A percentile compares a stretch with the other conserved stretches of the same genome.
Evolutionary conservation across 495 filamentous ascomycete species (phyloP).

Genomic region (Chaetomidium leptoderma): DNA sequence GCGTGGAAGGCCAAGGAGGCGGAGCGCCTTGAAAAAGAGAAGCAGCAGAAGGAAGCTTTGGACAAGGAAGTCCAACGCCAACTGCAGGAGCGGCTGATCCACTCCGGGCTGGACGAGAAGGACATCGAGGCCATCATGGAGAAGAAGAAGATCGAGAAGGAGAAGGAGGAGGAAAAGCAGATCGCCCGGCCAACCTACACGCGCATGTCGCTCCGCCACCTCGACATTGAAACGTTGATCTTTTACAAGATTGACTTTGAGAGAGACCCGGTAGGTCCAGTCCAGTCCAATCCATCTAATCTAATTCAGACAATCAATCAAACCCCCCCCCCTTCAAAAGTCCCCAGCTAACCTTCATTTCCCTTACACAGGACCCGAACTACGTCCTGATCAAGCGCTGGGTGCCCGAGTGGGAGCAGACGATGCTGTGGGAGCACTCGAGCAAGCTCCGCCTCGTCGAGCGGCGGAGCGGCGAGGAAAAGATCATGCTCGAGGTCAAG

Average conservation of each 20-base stretch:
- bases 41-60: constrained; percentile 43
- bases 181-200: constrained; percentile 49
- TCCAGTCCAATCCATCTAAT: not conserved
- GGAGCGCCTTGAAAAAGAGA: constrained; percentile 44
- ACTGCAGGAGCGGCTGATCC: constrained; percentile 47
- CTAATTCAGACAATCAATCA: not conserved
- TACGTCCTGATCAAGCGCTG: constrained; percentile 74
- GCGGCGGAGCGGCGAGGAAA: constrained; percentile 29
- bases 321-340: not conserved
- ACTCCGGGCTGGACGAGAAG: constrained; percentile 49
- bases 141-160: constrained; percentile 46
- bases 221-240: constrained; percentile 53
- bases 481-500: constrained; percentile 35
- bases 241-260: constrained; percentile 50
- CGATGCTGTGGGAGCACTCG: constrained; percentile 69
- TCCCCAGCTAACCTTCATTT: not conserved
- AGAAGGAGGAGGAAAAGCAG: constrained; percentile 28
- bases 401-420: constrained; percentile 68
- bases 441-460: constrained; percentile 49
- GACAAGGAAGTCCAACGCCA: constrained; percentile 50
- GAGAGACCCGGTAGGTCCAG: constrained; percentile 44
- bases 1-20: constrained; percentile 53
- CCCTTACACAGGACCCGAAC: constrained; percentile 50
- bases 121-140: constrained; percentile 51
- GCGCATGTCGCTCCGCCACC: constrained; percentile 52